Evolutionary conservation across 139 green algal species (phyloP).

Genomic region (Astrephomene gubernaculifera): DNA sequence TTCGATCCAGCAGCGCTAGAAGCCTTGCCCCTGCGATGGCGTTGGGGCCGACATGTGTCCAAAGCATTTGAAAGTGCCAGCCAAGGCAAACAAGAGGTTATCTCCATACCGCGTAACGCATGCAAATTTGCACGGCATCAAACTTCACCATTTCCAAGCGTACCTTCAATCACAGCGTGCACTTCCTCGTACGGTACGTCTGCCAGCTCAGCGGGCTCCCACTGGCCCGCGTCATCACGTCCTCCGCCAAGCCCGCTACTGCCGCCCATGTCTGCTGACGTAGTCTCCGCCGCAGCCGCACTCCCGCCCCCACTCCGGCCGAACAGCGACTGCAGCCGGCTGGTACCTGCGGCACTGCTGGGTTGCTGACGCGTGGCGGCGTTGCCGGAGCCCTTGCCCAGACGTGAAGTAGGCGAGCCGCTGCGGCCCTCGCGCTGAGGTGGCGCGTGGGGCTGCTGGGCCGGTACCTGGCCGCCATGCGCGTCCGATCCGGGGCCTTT

Average conservation of each 20-base stretch:
- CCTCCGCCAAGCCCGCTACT: background rate
- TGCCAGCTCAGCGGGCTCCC: background rate
- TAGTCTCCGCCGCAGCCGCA: background rate
- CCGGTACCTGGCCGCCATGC: too few relatives aligned
- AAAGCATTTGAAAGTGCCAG: too few relatives aligned
- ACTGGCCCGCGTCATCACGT: background rate
- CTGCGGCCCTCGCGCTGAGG: background rate
- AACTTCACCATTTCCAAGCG: too few relatives aligned
- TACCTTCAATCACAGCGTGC: constrained; percentile 38
- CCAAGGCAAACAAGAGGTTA: too few relatives aligned
- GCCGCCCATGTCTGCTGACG: background rate
- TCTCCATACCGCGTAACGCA: too few relatives aligned
- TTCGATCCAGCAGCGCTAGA: constrained; percentile 23
- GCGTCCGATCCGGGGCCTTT: too few relatives aligned
- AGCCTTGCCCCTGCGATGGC: constrained; percentile 15
- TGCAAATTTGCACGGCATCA: too few relatives aligned
- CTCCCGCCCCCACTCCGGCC: background rate
- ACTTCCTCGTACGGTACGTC: constrained; percentile 33
- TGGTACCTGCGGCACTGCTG: background rate
- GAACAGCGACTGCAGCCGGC: constrained; percentile 22
- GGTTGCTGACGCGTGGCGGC: background rate
- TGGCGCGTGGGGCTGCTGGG: background rate
- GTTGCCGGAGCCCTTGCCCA: background rate
- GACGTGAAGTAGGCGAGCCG: background rate
- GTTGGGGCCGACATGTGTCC: too few relatives aligned